Conservation (phyloP, 2,329 filamentous ascomycete genomes). For the Botrytis sinoallii region DNA sequence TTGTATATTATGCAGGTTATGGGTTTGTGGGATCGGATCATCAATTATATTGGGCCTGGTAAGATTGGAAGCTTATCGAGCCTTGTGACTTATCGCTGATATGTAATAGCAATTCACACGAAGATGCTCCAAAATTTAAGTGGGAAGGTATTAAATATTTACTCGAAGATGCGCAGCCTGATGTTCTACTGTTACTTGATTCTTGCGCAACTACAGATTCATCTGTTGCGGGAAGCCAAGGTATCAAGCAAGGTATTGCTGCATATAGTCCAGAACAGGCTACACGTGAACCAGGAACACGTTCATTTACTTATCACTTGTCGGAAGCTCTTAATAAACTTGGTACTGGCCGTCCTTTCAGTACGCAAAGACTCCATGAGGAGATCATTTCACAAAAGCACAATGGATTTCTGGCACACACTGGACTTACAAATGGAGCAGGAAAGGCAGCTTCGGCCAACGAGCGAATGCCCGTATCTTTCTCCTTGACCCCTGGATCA, state of each 20-base stretch:
- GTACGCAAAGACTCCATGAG: constrained; percentile 54
- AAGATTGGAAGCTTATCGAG: constrained; percentile 40
- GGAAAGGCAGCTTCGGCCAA: constrained; percentile 37
- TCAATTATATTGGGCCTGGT: constrained; percentile 66
- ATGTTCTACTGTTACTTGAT: constrained; percentile 61
- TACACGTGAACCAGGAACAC: constrained; percentile 44
- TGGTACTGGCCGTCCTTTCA: constrained; percentile 53
- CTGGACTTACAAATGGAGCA: constrained; percentile 47
- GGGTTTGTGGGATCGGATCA: constrained; percentile 57
- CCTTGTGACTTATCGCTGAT: constrained; percentile 40
- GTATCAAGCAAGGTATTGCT: constrained; percentile 61
- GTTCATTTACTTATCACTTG: constrained; percentile 57
- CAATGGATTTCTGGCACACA: constrained; percentile 43
- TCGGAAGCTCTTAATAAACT: constrained; percentile 55
- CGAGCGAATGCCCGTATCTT: constrained; percentile 48
- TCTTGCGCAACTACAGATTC: constrained; percentile 56
- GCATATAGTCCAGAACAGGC: constrained; percentile 55
- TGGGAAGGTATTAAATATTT: constrained; percentile 62
- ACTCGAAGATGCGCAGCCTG: constrained; percentile 60
- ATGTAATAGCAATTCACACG: constrained; percentile 50
- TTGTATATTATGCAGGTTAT: constrained; percentile 63
- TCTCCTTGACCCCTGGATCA: constrained; percentile 54
- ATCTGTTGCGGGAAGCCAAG: constrained; percentile 50
- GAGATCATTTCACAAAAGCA: constrained; percentile 44
- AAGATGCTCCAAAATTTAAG: constrained; percentile 59